phyloP scores from a whole-genome alignment of 345 rosid genomes.

The Salix koriyanagi region DNA sequence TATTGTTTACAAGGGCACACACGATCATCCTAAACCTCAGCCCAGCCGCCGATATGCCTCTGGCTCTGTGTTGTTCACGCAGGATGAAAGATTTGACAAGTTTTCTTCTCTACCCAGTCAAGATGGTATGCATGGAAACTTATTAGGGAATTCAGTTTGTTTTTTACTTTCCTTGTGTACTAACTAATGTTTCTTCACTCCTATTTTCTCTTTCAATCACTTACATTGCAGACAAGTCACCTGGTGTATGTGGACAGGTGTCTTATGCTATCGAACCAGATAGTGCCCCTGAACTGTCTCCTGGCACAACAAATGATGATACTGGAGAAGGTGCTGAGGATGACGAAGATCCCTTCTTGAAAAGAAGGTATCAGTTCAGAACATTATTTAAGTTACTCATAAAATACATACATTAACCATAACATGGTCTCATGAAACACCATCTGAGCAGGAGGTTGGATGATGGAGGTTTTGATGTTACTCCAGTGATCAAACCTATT shows the following conservation, averaged over 20 bases:
- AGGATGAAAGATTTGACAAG: constrained; percentile 69
- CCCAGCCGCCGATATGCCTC: constrained; percentile 68
- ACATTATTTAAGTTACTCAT: not conserved
- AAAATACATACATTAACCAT: constrained; percentile 12
- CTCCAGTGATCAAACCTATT: constrained; percentile 91
- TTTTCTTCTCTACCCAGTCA: constrained; percentile 38
- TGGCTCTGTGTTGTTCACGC: constrained; percentile 55
- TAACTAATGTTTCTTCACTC: constrained; percentile 13
- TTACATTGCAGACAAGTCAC: constrained; percentile 54
- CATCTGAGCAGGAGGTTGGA: constrained; percentile 71
- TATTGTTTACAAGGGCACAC: constrained; percentile 90
- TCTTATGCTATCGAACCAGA: constrained; percentile 43
- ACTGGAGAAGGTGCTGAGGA: constrained; percentile 59
- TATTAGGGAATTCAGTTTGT: not conserved
- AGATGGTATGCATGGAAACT: constrained; percentile 50
- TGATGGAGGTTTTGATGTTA: constrained; percentile 55
- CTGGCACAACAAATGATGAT: constrained; percentile 52
- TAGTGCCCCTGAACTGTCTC: constrained; percentile 52
- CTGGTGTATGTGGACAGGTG: constrained; percentile 45
- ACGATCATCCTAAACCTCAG: constrained; percentile 96
- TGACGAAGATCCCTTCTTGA: constrained; percentile 75
- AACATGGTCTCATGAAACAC: not conserved
- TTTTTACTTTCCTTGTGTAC: not conserved
- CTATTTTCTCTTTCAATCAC: not conserved
- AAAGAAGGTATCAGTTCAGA: constrained; percentile 61